Evolutionary conservation across 1,139 yeast genomes (phyloP), one percentile per base, ranked within the genome.

Genomic region (Wickerhamomyces sp.): DNA sequence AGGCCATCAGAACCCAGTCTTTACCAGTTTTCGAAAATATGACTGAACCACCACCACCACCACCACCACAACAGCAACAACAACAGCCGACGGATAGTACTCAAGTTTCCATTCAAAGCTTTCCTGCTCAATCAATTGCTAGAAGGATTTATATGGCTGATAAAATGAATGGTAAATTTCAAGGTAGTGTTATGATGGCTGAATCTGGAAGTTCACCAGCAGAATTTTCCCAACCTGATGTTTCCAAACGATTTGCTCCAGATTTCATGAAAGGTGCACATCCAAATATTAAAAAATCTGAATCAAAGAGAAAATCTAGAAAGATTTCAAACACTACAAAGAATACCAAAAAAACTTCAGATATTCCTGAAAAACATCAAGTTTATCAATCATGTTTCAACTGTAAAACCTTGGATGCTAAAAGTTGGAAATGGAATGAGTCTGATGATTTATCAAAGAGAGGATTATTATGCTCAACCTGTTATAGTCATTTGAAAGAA

Each of bases 1-100:
- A 74, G 55, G 85, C 85, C 8, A 69, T 73, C n/a, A 64, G 85
- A 51, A 78, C 85, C 1, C 77, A 75, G 45, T 78, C 84, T 1
- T 58, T 78, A 33, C 84, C 84, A 4, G 68, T 70, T 3, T 76
- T 75, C 61, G 68, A 74, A 5, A 38, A 37, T 8, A 60, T 71
- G 31, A 28, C 39, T 14, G 59, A 59, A 33, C 32, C 70, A 64
- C 39, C 42, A n/a, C 70, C 70, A 32, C 40, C 42, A 15, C 32
- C 28, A 48, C 57, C 67, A 32, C 61, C 44, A 20, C n/a, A n/a
- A n/a, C n/a, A n/a, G n/a, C n/a, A n/a, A n/a, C n/a, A n/a, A n/a
- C n/a, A n/a, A n/a, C n/a, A n/a, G n/a, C n/a, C n/a, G n/a, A n/a
- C n/a, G n/a, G n/a, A n/a, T n/a, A n/a, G n/a, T n/a, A n/a, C n/a